Evolutionary conservation across 148 eudicot species (phyloP).

Genomic region (Rhododendron simsii): DNA sequence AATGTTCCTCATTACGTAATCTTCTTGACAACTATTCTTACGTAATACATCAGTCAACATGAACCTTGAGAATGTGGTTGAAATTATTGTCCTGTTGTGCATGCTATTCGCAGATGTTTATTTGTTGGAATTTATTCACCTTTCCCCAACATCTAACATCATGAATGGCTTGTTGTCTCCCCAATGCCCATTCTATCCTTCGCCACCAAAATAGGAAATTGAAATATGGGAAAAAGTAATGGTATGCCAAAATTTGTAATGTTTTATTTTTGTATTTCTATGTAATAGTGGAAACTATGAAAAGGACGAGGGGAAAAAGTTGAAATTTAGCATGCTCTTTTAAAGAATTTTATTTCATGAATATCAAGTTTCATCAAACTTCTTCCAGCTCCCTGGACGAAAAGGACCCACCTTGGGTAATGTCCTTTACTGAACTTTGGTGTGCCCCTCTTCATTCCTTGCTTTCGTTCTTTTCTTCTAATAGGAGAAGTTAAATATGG

Average conservation of each 20-base stretch:
- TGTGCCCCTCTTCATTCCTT: neutral
- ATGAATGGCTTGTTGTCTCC: neutral
- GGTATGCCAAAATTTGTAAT: neutral
- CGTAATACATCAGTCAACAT: neutral
- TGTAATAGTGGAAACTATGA: neutral
- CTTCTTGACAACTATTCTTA: neutral
- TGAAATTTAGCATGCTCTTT: neutral
- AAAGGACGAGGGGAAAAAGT: neutral
- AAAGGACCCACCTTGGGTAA: neutral
- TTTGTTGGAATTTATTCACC: neutral
- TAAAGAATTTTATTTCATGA: constrained; percentile 2
- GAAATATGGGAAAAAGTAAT: neutral
- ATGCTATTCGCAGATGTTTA: neutral
- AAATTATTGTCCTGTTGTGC: neutral
- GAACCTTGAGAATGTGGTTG: neutral
- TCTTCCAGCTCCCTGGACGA: neutral
- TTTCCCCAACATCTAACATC: neutral
- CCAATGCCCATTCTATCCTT: neutral
- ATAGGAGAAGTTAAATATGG: neutral
- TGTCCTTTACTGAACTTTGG: neutral
- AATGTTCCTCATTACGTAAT: neutral
- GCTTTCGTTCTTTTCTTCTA: neutral
- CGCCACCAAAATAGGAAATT: neutral
- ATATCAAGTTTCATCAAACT: neutral
- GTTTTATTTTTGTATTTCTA: neutral